These are phyloP conservation scores for Clavaria fumosa DNA, from an alignment of 768 basidiomycete species.

Conservation along the genomic window DNA sequence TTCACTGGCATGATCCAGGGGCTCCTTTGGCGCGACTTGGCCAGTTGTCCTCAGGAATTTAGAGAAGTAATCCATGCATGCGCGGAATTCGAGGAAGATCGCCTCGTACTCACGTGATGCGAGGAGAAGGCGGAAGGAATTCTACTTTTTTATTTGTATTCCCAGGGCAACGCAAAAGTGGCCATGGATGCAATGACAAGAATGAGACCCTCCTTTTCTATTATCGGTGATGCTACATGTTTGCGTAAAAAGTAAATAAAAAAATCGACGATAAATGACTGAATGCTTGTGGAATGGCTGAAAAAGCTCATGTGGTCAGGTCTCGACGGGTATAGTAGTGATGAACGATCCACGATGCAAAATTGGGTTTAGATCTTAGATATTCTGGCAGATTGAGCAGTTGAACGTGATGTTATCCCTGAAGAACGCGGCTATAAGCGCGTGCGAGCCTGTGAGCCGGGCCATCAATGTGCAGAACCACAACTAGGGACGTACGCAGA, in stretches of 20 bases:
- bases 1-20: constrained; percentile 53
- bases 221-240: no score
- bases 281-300: background rate
- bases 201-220: no score
- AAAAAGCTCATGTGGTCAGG: background rate
- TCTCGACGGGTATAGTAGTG: constrained; percentile 1
- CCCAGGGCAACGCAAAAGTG: no score
- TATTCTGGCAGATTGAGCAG: constrained; percentile 75
- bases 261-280: background rate
- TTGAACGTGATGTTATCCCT: constrained; percentile 60
- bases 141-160: no score
- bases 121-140: no score
- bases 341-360: constrained; percentile 3
- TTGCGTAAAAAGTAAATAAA: no score
- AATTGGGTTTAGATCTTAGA: constrained; percentile 38
- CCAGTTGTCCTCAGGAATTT: constrained; percentile 46
- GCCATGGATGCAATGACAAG: no score
- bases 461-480: constrained; percentile 1
- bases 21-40: constrained; percentile 31
- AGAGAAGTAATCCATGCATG: constrained; percentile 58
- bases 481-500: constrained; percentile 43
- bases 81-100: background rate
- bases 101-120: background rate
- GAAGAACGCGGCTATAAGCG: constrained; percentile 56
- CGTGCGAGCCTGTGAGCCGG: background rate